Base-by-base conservation (phyloP, 495 filamentous ascomycete genomes). In the Penicillium samsonianum region DNA sequence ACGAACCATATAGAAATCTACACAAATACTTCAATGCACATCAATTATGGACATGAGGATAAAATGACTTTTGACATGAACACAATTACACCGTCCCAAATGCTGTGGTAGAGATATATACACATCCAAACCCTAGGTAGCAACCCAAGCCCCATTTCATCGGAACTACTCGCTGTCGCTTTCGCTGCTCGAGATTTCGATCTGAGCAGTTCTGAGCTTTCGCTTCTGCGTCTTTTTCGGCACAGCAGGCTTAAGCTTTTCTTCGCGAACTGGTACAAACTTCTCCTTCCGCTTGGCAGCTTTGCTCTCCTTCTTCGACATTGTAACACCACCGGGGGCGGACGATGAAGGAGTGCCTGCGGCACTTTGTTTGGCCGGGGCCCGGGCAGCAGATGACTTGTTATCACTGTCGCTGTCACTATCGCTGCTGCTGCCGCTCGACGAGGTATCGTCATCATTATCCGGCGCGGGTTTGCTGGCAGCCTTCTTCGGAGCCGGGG, bases 221-320 rank as follows among this genome's bases (percentile, higher is more conserved):
- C 66, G 64, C 66, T 69, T 69, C 43, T 69, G 66, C 33, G 61
- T 61, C 57, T 67, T 69, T 52, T 69, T 68, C 55, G 65, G 66
- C 44, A 64, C 65, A 30, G 50, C 40, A 0, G 57, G 38, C 23
- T 42, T 23, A 41, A 42, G 19, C 41, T 55, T 55, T n/a, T 26
- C 42, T 20, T 55, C 53, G 2, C 35, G 35, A 10, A 37, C 33
- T 4, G 41, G 53, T 1, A 53, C 55, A 40, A 54, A 44, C 43
- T 58, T 57, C 37, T 49, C 38, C 54, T 61, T 63, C 47, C 50
- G 57, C 23, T 51, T 45, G 0, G 47, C 47, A 8, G 48, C 35
- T 28, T 54, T 50, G 30, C 14, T 17, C 14, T 47, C 31, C 33
- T 55, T 55, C 20, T 55, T 55, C 6, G 53, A 38, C 7, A 41